Evolutionary conservation across 192 early-diverging fungal species (phyloP).

Genomic region (Backusella psychrophila): DNA sequence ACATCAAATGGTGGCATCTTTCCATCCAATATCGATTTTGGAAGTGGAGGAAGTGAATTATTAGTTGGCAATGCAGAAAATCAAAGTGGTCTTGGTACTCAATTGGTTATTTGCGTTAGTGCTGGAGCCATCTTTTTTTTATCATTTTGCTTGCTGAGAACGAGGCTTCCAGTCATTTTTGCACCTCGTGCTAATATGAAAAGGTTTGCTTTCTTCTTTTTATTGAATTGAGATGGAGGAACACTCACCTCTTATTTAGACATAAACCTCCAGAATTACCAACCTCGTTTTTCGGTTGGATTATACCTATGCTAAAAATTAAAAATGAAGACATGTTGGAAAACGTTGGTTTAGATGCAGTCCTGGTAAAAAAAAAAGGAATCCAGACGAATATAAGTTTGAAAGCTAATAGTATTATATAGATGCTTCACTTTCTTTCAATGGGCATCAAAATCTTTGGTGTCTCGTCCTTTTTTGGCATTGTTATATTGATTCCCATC

Average conservation of each 20-base stretch:
- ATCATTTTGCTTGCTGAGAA: constrained; percentile 26
- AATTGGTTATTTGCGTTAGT: constrained; percentile 16
- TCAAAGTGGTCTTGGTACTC: constrained; percentile 19
- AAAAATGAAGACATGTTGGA: constrained; percentile 42
- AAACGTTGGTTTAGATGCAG: constrained; percentile 60
- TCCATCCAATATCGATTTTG: not conserved
- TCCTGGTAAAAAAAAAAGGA: constrained; percentile 43
- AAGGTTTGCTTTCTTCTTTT: not conserved
- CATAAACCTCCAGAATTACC: constrained; percentile 44
- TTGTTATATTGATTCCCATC: constrained; percentile 47
- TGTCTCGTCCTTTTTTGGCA: constrained; percentile 41
- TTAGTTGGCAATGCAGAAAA: constrained; percentile 11
- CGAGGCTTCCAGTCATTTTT: constrained; percentile 21
- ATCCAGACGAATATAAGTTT: too few species aligned
- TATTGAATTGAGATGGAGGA: not conserved
- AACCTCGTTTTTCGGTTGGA: constrained; percentile 51
- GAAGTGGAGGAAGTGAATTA: constrained; percentile 3
- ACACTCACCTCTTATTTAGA: constrained; percentile 15
- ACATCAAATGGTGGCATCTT: not conserved
- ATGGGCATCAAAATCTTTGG: constrained; percentile 48
- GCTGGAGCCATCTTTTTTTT: constrained; percentile 22
- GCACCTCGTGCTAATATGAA: constrained; percentile 33
- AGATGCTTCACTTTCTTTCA: constrained; percentile 51
- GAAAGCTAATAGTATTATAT: not conserved
- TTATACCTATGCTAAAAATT: constrained; percentile 42